These are phyloP conservation scores for Carallia brachiata DNA, from an alignment of 345 rosid species.

Conservation along the genomic window DNA sequence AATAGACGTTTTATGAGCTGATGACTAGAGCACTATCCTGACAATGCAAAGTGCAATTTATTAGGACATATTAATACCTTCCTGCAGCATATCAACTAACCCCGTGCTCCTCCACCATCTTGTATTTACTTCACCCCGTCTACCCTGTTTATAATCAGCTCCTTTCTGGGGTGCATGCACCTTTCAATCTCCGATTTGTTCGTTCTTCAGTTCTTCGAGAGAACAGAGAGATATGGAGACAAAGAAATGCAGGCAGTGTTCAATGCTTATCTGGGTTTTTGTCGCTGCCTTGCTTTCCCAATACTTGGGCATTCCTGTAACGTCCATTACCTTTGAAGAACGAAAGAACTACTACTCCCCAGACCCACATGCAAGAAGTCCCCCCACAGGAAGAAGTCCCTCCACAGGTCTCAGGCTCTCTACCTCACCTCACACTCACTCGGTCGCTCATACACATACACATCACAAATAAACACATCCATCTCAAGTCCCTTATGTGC, in stretches of 20 bases:
- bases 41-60: too few species aligned
- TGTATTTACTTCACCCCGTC: too few species aligned
- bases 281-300: constrained; percentile 45
- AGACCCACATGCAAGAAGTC: constrained; percentile 48
- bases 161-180: neutral
- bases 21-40: too few species aligned
- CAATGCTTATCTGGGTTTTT: constrained; percentile 36
- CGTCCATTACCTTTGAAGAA: constrained; percentile 45
- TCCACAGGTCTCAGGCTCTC: constrained; percentile 14
- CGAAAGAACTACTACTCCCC: constrained; percentile 66
- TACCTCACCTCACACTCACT: neutral
- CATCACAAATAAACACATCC: neutral
- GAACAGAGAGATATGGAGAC: constrained; percentile 31
- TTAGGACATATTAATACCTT: too few species aligned
- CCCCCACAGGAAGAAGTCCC: constrained; percentile 33
- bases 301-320: constrained; percentile 40
- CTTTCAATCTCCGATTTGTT: constrained; percentile 4
- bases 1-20: too few species aligned
- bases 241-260: constrained; percentile 19
- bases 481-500: neutral
- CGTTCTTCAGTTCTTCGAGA: too few species aligned
- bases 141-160: too few species aligned
- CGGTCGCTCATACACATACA: neutral
- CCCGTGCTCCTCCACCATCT: too few species aligned
- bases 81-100: too few species aligned